Base-by-base conservation (phyloP, 2,329 filamentous ascomycete genomes). In the Ceratocystis cacaofunesta region DNA sequence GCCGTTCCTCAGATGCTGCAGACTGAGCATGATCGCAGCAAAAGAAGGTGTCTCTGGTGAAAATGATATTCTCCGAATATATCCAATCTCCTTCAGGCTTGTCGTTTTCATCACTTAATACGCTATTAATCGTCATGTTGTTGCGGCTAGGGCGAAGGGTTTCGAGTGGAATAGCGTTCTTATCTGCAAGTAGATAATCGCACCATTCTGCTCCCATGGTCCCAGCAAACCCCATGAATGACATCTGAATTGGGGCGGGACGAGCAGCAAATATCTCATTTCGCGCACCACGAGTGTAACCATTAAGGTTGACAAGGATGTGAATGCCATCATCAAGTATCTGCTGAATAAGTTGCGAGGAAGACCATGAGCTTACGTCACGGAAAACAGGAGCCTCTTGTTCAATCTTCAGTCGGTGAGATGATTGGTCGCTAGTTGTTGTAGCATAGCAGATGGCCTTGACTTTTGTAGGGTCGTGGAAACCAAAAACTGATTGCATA, bases 221-320 rank as follows among this genome's bases (percentile, higher is more conserved):
- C 8, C 94, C 94, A 0, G 94, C 94, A 73, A 99, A 99, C 0
- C 94, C 94, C 94, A 99, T 99, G 72, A 99, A 99, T 0, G 94
- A 96, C 94, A 99, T 99, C 70, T 99, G 94, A 55, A 99, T 90
- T 0, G 94, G 94, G 1, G 92, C 91, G 17, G 94, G 90, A 30
- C 95, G 85, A 25, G 94, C 94, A 25, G 94, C 94, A 74, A 99
- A 99, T 3, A 99, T 87, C 73, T 99, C 94, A 70, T 99, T 99
- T 28, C 92, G 85, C n/a, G 94, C 94, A 36, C 94, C 94, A 64
- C 94, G 83, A 0, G 94, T 99, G 74, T 99, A 99, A 10, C 94
- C 94, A 71, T 99, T 99, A n/a, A 99, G 80, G 69, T 99, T 99
- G 71, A 99, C 85, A 22, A 99, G 81, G 52, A 99, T 94, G 72